These are phyloP conservation scores for Pleomassaria siparia DNA, from an alignment of 2,329 filamentous ascomycete species.

Conservation along the genomic window DNA sequence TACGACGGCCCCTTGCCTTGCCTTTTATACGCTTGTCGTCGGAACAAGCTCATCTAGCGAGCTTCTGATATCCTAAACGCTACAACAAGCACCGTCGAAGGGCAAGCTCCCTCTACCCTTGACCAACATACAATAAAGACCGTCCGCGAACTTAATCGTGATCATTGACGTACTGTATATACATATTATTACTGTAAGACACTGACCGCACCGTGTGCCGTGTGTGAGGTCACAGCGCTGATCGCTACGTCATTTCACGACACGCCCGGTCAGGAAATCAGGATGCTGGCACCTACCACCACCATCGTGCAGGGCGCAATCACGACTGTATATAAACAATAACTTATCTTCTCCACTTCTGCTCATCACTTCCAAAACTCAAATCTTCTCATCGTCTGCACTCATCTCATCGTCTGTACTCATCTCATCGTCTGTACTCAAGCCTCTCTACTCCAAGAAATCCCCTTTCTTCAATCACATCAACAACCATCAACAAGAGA, in stretches of 20 bases:
- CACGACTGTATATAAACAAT: neutral
- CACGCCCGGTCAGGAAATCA: no score
- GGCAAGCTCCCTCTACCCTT: neutral
- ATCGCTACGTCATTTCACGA: conserved; percentile 3
- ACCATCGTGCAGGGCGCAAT: neutral
- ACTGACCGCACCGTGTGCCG: neutral
- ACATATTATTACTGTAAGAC: neutral
- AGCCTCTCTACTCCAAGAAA: neutral
- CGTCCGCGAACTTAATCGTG: neutral
- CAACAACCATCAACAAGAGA: neutral
- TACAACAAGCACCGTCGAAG: neutral
- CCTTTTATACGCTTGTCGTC: conserved; percentile 2
- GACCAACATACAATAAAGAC: no score
- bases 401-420: neutral
- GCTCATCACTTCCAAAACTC: neutral
- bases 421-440: neutral
- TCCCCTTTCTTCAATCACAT: no score
- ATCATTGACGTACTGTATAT: neutral
- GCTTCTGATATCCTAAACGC: neutral
- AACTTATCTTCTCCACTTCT: neutral
- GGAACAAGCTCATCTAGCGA: conserved; percentile 24
- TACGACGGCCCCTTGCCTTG: no score
- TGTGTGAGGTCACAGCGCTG: conserved; percentile 3
- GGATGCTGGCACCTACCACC: neutral
- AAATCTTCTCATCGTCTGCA: neutral